These are phyloP conservation scores for Angomonas deanei DNA, from an alignment of 208 protist genomes.

Conservation along the genomic window DNA sequence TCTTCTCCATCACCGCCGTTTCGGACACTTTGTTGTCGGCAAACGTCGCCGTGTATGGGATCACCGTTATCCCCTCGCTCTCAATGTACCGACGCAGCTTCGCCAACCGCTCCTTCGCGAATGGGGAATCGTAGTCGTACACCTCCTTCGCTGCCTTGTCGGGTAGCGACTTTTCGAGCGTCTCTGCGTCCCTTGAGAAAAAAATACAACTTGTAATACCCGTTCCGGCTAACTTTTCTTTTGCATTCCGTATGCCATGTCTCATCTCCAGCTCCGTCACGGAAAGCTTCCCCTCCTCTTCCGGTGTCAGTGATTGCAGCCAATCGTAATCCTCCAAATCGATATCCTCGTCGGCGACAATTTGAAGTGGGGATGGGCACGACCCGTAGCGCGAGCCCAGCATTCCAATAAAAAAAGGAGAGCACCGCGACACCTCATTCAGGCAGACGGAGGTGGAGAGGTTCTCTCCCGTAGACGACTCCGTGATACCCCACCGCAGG, in stretches of 20 bases:
- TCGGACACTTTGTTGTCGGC: neutral
- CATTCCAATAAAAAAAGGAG: conserved; percentile 92
- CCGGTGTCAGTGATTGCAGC: conserved; percentile 30
- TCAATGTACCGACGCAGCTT: conserved; percentile 31
- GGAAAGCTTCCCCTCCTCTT: conserved; percentile 43
- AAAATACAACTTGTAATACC: conserved; percentile 53
- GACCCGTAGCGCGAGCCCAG: conserved; percentile 89
- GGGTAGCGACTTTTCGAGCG: conserved; percentile 36
- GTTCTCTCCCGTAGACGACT: conserved; percentile 56
- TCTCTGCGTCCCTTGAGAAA: conserved; percentile 51
- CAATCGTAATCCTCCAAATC: conserved; percentile 58
- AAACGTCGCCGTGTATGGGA: conserved; percentile 53
- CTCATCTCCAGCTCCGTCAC: conserved; percentile 95
- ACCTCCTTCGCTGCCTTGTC: conserved; percentile 21
- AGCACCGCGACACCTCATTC: conserved; percentile 91
- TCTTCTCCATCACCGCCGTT: neutral
- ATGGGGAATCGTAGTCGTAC: conserved; percentile 51
- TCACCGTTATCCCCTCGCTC: conserved; percentile 19
- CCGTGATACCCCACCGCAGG: conserved; percentile 95
- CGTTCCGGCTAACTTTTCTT: conserved; percentile 18
- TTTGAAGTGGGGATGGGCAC: conserved; percentile 53
- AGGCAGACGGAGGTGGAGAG: conserved; percentile 90
- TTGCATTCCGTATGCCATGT: conserved; percentile 72
- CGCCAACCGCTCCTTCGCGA: conserved; percentile 24
- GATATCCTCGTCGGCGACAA: conserved; percentile 73